phyloP scores from a whole-genome alignment of 257 asterid species.

The Rhazya stricta region DNA sequence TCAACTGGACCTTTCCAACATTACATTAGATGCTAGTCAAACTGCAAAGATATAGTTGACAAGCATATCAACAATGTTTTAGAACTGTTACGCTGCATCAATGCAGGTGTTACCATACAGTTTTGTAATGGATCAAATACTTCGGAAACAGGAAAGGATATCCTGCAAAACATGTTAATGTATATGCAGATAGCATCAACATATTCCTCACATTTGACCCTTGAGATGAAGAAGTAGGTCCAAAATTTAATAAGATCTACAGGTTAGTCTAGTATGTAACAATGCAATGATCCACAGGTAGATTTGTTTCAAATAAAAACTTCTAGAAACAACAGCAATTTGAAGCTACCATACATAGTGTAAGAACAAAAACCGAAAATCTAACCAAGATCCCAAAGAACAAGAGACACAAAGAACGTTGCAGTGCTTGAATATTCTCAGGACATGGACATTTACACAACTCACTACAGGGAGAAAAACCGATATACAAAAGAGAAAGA shows the following conservation, averaged over 20 bases:
- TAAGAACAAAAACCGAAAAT: background rate
- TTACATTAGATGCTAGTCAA: background rate
- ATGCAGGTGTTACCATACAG: background rate
- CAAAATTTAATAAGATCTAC: background rate
- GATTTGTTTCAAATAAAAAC: background rate
- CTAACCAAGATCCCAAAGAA: background rate
- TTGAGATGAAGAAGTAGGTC: background rate
- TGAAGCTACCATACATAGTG: background rate
- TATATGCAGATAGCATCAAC: background rate
- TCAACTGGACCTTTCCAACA: background rate
- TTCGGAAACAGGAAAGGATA: background rate
- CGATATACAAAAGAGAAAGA: conserved; percentile 5
- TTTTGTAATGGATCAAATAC: background rate
- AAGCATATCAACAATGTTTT: background rate
- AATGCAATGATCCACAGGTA: background rate
- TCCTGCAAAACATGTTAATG: background rate
- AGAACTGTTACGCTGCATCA: background rate
- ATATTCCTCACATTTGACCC: background rate
- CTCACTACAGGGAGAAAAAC: background rate
- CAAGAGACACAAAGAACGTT: background rate
- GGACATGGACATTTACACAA: background rate
- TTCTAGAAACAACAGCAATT: background rate
- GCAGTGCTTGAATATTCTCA: background rate
- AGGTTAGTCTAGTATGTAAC: background rate
- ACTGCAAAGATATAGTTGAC: background rate